Evolutionary conservation across 1,139 yeast genomes (phyloP), one percentile per base, ranked within the genome.

Genomic region (Magnusiomyces tetraspermus): DNA sequence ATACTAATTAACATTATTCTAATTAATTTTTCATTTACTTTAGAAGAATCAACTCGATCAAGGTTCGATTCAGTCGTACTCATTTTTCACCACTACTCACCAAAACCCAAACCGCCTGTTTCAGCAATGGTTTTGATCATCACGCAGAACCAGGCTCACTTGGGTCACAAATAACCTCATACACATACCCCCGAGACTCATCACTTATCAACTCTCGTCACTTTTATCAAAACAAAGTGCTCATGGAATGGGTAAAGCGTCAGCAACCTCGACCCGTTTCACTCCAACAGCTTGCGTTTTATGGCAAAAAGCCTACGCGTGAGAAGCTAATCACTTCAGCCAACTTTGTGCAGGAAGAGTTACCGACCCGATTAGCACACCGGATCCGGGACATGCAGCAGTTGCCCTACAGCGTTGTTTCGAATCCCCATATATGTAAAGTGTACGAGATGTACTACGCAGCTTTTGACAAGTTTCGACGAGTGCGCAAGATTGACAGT

Each of bases 371-470:
- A 59, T 75, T 90, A 57, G 92, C 96, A 1, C 78, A 86, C 67
- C 77, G 94, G 53, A 77, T 90, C 43, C 70, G 84, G 60, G 92
- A 86, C 56, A 73, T 92, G 67, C 97, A 92, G 66, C 74, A 76
- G 3, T 69, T 90, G 54, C 96, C 97, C 2, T 90, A 83, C 70
- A 83, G 85, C 13, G 85, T 89, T 15, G 86, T 87, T 38, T 83
- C 86, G 65, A 90, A 90, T 67, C 83, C 79, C 63, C 96, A 90
- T 68, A 74, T 90, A 61, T 83, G 86, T 22, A 87, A 83, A 60
- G 92, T 89, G 30, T 90, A 90, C 67, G 96, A 90, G 64, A 81
- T 89, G 59, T 90, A 90, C 67, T 86, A 87, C 64, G 82, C 80
- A 59, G 89, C 89, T 63, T 90, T 90, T 70, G 89, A 89, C 67